Evolutionary conservation across 495 filamentous ascomycete species (phyloP).

Genomic region (Aspergillus bertholletiae): DNA sequence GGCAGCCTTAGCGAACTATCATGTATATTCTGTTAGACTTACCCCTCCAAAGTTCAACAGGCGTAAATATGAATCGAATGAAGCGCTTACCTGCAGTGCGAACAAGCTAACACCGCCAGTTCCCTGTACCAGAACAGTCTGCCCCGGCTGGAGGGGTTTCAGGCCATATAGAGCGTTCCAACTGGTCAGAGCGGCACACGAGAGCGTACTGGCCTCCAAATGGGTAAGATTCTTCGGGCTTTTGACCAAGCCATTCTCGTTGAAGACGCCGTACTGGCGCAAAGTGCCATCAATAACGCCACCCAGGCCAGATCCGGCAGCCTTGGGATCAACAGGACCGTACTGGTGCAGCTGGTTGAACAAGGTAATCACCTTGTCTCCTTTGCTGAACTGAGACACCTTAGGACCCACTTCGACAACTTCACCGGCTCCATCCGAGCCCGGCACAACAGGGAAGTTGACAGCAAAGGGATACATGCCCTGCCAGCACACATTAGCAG

Average conservation of each 20-base stretch:
- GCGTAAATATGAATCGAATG: background rate
- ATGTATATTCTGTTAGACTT: background rate
- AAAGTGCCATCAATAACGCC: constrained; percentile 68
- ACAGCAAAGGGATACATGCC: constrained; percentile 66
- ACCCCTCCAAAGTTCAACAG: background rate
- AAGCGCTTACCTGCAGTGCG: constrained; percentile 57
- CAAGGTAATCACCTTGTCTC: constrained; percentile 69
- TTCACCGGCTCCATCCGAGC: constrained; percentile 76
- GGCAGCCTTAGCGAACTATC: constrained; percentile 77
- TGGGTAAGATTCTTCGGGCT: constrained; percentile 60
- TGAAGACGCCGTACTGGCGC: constrained; percentile 67
- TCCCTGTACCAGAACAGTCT: constrained; percentile 73
- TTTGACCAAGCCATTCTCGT: constrained; percentile 65
- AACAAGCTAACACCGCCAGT: constrained; percentile 82
- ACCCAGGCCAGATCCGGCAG: constrained; percentile 58
- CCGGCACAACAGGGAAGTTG: constrained; percentile 57
- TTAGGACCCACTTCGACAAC: constrained; percentile 65
- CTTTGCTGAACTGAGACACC: constrained; percentile 64
- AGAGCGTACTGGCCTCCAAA: constrained; percentile 62
- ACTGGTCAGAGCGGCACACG: constrained; percentile 71
- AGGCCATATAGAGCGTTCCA: constrained; percentile 84
- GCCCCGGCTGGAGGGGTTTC: constrained; percentile 60
- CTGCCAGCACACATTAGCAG: constrained; percentile 23
- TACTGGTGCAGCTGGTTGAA: constrained; percentile 77
- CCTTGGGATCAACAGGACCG: constrained; percentile 47